Percentiles rank a stretch among this genome's conserved stretches.
Conservation (phyloP, 2,329 filamentous ascomycete species). For the Aureobasidium sp. region DNA sequence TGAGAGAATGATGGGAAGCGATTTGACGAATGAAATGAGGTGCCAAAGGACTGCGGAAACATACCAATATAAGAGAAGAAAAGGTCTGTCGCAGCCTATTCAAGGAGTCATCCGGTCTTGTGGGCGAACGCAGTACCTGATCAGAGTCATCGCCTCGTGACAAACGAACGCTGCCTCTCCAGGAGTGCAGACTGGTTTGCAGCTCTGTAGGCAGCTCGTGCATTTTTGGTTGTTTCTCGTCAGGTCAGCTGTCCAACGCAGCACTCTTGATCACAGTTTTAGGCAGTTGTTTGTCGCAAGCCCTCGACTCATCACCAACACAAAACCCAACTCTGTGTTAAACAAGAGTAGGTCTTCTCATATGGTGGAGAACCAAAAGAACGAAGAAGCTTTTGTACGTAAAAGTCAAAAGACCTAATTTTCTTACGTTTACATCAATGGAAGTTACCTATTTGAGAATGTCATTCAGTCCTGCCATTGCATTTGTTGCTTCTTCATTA, state of each 20-base stretch:
- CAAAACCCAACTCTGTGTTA: background rate
- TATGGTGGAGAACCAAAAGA: background rate
- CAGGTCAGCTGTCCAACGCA: slow-evolving; percentile 1
- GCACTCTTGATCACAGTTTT: background rate
- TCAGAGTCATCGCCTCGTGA: slow-evolving; percentile 26
- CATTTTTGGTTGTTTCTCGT: slow-evolving; percentile 26
- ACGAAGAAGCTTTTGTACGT: slow-evolving; percentile 2
- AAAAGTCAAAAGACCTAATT: background rate
- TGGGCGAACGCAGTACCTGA: slow-evolving; percentile 23
- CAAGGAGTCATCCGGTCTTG: slow-evolving; percentile 21
- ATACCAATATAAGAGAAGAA: slow-evolving; percentile 27
- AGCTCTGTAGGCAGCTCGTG: slow-evolving; percentile 37
- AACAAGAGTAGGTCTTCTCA: background rate
- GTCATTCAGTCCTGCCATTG: background rate
- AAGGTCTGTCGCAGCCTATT: slow-evolving; percentile 21
- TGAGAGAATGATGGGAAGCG: background rate
- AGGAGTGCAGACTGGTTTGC: slow-evolving; percentile 31
- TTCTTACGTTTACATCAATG: background rate
- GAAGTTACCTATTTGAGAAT: background rate
- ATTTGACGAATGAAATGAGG: background rate
- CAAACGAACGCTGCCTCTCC: slow-evolving; percentile 30
- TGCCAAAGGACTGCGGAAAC: background rate
- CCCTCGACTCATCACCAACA: slow-evolving; percentile 5
- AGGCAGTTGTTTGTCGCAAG: slow-evolving; percentile 8
- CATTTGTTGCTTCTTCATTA: background rate